Evolutionary conservation across 108 stramenopile species (phyloP), one percentile per base, ranked within the genome.

Genomic region (Aurantiochytrium sp.): DNA sequence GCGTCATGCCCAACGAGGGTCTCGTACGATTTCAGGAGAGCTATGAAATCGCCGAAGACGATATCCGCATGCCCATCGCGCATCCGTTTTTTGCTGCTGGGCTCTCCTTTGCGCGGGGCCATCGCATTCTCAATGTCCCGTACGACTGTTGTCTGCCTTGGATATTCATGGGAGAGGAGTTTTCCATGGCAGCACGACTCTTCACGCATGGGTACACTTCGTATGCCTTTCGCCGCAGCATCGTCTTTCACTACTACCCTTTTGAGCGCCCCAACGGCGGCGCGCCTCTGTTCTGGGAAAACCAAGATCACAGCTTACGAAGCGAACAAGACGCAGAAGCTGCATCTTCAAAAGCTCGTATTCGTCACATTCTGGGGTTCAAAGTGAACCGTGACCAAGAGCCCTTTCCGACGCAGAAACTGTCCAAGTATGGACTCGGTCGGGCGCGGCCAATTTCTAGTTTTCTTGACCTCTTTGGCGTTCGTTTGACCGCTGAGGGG

Each of bases 161-260:
- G 51, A 58, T 96, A 4, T 97, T 97, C 91, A 97, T 97, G 89
- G 97, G 97, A 44, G 97, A 97, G 91, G 97, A 97, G 91, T 69
- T 95, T 29, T 91, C 92, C 72, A 95, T 96, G 95, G 96, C 97
- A 29, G 94, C 96, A 29, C 91, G 96, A 47, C 90, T 97, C 10
- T 96, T 83, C 58, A 96, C 95, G 5, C 92, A 94, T 87, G 96
- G 96, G 1, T 96, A 93, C 91, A 95, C 96, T 64, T 92, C 95
- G 18, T 97, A 91, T 87, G 94, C 96, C 19, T 96, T 96, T 29
- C 90, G 90, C 5, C 88, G 94, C 90, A 91, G 92, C 8, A 96
- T 96, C 6, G 90, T 95, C 60, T 97, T 95, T 88, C 97, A 97
- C 87, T 87, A 94, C 58, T 97, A 96, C 96, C 91, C 91, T 59